phyloP scores from a whole-genome alignment of 805 yeast species.

The Candida yuanshanica region DNA sequence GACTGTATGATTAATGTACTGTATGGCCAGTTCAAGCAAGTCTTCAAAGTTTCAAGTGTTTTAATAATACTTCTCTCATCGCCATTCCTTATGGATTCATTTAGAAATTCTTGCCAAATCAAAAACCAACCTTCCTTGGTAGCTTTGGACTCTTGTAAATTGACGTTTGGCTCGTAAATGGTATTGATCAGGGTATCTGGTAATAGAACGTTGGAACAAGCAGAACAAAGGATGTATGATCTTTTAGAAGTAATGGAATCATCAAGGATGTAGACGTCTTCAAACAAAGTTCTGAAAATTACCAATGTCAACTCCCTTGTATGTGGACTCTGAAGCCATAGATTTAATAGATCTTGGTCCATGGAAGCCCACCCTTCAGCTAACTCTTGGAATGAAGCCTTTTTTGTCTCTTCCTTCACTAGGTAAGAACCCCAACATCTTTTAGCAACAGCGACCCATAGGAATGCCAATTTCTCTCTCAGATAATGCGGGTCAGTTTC shows the following conservation, averaged over 20 bases:
- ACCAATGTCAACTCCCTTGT: conserved; percentile 74
- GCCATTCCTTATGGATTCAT: conserved; percentile 36
- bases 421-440: conserved; percentile 82
- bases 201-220: conserved; percentile 78
- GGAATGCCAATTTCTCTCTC: conserved; percentile 80
- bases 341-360: conserved; percentile 68
- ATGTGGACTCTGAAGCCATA: conserved; percentile 64
- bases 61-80: conserved; percentile 51
- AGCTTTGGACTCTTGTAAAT: conserved; percentile 57
- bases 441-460: conserved; percentile 91
- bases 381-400: conserved; percentile 42
- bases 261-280: conserved; percentile 86
- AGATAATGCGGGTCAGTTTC: conserved; percentile 81
- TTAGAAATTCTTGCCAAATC: conserved; percentile 59
- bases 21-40: conserved; percentile 87
- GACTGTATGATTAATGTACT: conserved; percentile 67
- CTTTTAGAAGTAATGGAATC: conserved; percentile 86
- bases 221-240: conserved; percentile 67
- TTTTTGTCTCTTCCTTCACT: conserved; percentile 26
- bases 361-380: conserved; percentile 76
- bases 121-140: conserved; percentile 82
- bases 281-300: conserved; percentile 81
- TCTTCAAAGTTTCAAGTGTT: conserved; percentile 75
- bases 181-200: conserved; percentile 58
- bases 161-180: conserved; percentile 62